Evolutionary conservation across 192 early-diverging fungal species (phyloP).

Genomic region (Backusella westeae): DNA sequence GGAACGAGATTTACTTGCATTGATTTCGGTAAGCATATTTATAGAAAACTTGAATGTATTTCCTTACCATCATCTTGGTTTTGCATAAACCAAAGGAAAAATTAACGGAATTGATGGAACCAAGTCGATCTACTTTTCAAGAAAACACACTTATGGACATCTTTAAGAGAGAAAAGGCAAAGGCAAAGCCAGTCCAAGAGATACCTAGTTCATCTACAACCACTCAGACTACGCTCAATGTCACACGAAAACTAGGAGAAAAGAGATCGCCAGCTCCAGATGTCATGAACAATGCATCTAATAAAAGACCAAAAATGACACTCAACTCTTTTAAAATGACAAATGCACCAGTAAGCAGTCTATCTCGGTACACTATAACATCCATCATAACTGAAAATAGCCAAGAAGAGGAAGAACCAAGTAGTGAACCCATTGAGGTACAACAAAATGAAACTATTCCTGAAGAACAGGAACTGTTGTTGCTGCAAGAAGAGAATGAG

Average conservation of each 20-base stretch:
- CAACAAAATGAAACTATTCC: background rate
- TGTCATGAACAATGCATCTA: background rate
- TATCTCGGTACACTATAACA: background rate
- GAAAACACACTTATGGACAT: background rate
- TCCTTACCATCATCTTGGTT: background rate
- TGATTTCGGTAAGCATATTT: constrained; percentile 43
- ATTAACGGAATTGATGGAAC: constrained; percentile 52
- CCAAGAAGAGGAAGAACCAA: background rate
- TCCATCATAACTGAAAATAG: background rate
- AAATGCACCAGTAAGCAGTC: background rate
- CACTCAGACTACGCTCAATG: background rate
- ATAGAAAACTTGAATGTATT: background rate
- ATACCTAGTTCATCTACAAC: background rate
- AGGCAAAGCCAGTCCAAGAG: background rate
- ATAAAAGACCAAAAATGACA: background rate
- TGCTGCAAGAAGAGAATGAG: constrained; percentile 5
- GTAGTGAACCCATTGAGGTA: background rate
- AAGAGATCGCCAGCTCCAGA: background rate
- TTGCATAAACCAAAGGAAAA: constrained; percentile 30
- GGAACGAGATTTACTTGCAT: constrained; percentile 55
- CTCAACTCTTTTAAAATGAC: background rate
- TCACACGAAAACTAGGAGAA: background rate
- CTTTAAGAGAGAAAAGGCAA: background rate
- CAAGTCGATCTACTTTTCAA: constrained; percentile 50
- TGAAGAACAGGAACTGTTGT: background rate